Conservation (phyloP, 768 basidiomycete genomes). For the Saitozyma podzolica region DNA sequence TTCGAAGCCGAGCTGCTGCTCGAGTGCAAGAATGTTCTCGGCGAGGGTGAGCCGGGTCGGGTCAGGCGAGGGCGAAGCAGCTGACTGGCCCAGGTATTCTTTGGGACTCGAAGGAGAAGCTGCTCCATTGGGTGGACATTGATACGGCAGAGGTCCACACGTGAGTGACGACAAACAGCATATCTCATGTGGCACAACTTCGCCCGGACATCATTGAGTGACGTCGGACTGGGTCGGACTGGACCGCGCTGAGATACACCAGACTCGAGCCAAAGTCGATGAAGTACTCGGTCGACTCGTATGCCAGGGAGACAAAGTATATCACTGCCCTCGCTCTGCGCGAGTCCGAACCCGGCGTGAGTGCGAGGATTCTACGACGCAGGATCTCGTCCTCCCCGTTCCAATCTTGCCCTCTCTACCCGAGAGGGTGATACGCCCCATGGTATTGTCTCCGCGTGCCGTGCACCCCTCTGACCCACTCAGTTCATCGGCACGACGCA, state of each 20-base stretch:
- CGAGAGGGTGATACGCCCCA: neutral
- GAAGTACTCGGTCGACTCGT: slow-evolving; percentile 41
- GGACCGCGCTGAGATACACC: neutral
- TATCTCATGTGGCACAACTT: no score
- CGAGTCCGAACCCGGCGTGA: slow-evolving; percentile 21
- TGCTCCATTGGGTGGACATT: slow-evolving; percentile 50
- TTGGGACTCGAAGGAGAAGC: slow-evolving; percentile 44
- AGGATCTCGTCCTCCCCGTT: neutral
- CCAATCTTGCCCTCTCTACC: neutral
- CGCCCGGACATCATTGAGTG: no score
- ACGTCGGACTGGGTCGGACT: neutral
- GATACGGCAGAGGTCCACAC: slow-evolving; percentile 36
- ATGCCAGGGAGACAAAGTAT: slow-evolving; percentile 29
- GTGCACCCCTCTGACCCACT: slow-evolving; percentile 4
- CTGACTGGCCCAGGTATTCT: slow-evolving; percentile 31
- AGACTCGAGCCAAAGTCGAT: slow-evolving; percentile 39
- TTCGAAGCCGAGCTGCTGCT: slow-evolving; percentile 39
- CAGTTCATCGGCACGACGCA: slow-evolving; percentile 41
- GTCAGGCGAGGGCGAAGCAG: neutral
- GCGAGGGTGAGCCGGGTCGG: slow-evolving; percentile 34
- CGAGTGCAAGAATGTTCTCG: slow-evolving; percentile 37
- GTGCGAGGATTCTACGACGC: neutral
- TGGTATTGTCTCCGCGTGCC: neutral
- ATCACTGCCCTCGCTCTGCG: slow-evolving; percentile 34
- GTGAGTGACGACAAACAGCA: slow-evolving; percentile 18